A percentile compares a stretch with the other conserved stretches of the same genome.
Evolutionary conservation across 495 filamentous ascomycete species (phyloP).

Genomic region (Filosporella fistucella): DNA sequence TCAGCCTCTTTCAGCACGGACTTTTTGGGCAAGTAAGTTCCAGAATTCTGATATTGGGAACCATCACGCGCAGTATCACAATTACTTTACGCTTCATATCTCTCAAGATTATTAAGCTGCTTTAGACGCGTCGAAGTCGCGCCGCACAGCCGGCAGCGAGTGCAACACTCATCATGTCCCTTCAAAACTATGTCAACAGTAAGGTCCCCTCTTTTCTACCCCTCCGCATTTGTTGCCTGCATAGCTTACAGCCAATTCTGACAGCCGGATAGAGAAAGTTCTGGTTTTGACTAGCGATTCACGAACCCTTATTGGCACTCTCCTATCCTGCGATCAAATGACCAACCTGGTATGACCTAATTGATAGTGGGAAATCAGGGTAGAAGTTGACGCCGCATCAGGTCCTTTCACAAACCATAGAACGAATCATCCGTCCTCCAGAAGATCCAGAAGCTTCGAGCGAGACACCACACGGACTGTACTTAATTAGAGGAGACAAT

Average conservation of each 20-base stretch:
- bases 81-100: not conserved
- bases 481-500: conserved; percentile 90
- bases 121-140: conserved; percentile 3
- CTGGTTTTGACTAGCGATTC: conserved; percentile 90
- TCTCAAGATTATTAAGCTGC: not conserved
- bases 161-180: conserved; percentile 18
- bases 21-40: too few relatives aligned
- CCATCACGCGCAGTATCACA: too few relatives aligned
- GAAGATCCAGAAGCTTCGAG: conserved; percentile 80
- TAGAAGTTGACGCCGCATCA: too few relatives aligned
- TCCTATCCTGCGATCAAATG: conserved; percentile 83
- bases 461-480: conserved; percentile 80
- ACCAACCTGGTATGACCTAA: conserved; percentile 87
- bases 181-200: conserved; percentile 26
- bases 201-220: conserved; percentile 8
- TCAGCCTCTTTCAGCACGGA: conserved; percentile 15
- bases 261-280: conserved; percentile 68
- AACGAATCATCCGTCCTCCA: conserved; percentile 79
- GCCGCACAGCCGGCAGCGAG: conserved; percentile 19
- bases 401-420: conserved; percentile 76
- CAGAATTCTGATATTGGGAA: too few relatives aligned
- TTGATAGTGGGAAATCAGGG: too few relatives aligned
- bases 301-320: conserved; percentile 76
- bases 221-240: not conserved
- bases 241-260: conserved; percentile 31